Base-by-base conservation (phyloP, 768 basidiomycete species). In the Podaxis sp. region DNA sequence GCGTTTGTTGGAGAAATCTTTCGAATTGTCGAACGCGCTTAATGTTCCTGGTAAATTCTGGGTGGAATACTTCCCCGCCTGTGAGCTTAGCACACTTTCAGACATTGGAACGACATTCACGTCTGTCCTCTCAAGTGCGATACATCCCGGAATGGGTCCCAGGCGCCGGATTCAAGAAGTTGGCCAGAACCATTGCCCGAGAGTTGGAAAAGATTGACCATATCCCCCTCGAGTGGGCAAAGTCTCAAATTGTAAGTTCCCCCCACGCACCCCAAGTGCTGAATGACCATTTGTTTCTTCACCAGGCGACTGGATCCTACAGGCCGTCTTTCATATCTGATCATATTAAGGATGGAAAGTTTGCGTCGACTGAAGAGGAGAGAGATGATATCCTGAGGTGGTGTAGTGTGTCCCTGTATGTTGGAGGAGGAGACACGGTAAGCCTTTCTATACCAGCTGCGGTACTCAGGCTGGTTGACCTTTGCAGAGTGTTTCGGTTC, bases 111-210 rank as follows among this genome's bases (percentile, higher is more conserved):
- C 1, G 4, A n/a, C n/a, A 15, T 44, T 44, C 42, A 13, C 2
- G 12, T 42, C 17, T 15, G 17, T 42, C 12, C 51, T 38, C 26
- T 19, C 15, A 9, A 81, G 80, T 80, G 55, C 69, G 75, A 36
- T 75, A 71, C 64, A 22, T 81, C 1, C 81, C 81, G 0, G 67
- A 68, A 0, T 81, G 81, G 80, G 73, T 82, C 57, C 79, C 81
- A 22, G 76, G 79, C 3, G 77, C 75, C 42, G 70, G 66, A 1
- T 82, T 80, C 71, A 80, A 82, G 65, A 69, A 69, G 15, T 28
- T 61, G 7, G 76, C 73, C 0, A 58, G 58, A 12, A 56, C 63
- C 17, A 68, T 61, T 24, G 68, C 65, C 15, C 38, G 62, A 15
- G 54, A 66, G 4, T 46, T 77, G 30, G 64, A 64, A 26, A 59